Percentiles rank a stretch among this genome's conserved stretches.
phyloP scores from a whole-genome alignment of 2,329 filamentous ascomycete genomes.

The Penicillium sp. region DNA sequence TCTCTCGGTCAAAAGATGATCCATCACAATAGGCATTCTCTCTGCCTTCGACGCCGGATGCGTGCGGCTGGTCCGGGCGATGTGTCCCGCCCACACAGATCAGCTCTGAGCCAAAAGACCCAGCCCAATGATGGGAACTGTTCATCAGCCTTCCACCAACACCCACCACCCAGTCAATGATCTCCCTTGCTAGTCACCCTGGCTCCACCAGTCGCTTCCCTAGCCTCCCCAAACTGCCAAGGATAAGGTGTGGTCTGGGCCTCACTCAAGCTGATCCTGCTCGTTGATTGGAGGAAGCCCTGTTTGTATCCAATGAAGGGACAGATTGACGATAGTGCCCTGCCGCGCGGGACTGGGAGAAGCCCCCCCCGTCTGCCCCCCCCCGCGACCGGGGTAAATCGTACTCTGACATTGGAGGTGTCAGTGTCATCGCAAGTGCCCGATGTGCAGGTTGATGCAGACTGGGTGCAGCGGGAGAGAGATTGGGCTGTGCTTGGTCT shows the following conservation, averaged over 20 bases:
- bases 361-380: background rate
- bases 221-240: conserved; percentile 9
- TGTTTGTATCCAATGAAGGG: background rate
- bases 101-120: too few relatives aligned
- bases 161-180: background rate
- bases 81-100: background rate
- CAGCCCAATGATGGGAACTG: background rate
- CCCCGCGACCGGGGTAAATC: conserved; percentile 3
- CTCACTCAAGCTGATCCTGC: background rate
- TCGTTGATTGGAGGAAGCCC: background rate
- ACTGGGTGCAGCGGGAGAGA: background rate
- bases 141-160: background rate
- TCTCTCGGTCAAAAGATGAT: background rate
- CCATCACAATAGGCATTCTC: conserved; percentile 1
- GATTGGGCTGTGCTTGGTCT: background rate
- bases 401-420: background rate
- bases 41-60: background rate
- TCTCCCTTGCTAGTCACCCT: background rate
- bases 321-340: background rate
- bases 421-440: background rate
- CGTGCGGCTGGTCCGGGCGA: conserved; percentile 7
- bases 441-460: background rate
- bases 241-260: conserved; percentile 28
- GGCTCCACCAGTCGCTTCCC: background rate
- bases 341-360: too few relatives aligned